These are phyloP conservation scores for Aspergillus flavus DNA, from an alignment of 2,329 filamentous ascomycete species.

Conservation along the genomic window DNA sequence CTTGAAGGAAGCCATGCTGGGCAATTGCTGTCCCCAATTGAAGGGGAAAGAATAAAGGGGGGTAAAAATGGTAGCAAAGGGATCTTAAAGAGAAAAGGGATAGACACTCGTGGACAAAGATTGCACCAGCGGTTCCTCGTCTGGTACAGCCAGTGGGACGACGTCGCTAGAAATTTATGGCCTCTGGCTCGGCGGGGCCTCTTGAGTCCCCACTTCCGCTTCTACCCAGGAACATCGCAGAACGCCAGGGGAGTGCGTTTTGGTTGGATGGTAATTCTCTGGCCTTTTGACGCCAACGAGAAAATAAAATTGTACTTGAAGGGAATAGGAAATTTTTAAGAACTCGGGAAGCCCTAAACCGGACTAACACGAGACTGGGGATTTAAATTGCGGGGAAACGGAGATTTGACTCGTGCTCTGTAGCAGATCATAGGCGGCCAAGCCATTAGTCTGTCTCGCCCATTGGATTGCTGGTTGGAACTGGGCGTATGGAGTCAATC, in stretches of 20 bases:
- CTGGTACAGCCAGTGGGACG: conserved; percentile 11
- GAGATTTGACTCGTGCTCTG: conserved; percentile 5
- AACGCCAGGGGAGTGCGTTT: background rate
- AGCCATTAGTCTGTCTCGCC: conserved; percentile 10
- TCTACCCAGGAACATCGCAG: conserved; percentile 1
- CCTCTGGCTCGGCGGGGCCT: conserved; percentile 13
- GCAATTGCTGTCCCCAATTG: conserved; percentile 12
- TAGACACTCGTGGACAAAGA: conserved; percentile 1
- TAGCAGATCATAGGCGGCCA: conserved; percentile 9
- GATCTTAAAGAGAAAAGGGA: background rate
- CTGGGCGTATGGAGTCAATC: background rate
- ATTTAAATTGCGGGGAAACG: conserved; percentile 11
- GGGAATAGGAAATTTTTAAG: background rate
- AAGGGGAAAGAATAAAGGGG: background rate
- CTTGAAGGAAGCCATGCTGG: conserved; percentile 33
- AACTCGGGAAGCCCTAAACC: background rate
- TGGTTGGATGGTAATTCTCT: background rate
- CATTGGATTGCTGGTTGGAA: background rate
- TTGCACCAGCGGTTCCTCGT: conserved; percentile 8
- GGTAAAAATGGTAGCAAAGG: background rate
- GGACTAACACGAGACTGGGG: conserved; percentile 6
- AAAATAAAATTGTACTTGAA: background rate
- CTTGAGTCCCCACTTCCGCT: conserved; percentile 12
- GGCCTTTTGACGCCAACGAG: background rate
- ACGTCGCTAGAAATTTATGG: conserved; percentile 20